phyloP scores from a whole-genome alignment of 257 asterid genomes.

The Capsicum baccatum region DNA sequence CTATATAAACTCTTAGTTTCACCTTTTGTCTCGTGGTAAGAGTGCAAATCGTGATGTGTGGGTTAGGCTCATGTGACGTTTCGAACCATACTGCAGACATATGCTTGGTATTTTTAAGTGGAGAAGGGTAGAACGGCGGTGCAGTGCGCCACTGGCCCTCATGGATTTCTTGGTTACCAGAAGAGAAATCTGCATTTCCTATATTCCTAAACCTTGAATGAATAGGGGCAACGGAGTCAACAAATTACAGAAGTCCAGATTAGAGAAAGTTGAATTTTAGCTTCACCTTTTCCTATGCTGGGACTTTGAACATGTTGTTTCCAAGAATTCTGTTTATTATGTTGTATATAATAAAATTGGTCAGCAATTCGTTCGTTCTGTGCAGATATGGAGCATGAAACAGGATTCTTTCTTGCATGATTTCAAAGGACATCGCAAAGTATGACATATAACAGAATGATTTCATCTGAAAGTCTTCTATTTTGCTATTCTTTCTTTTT shows the following conservation, averaged over 20 bases:
- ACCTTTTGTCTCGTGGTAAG: not conserved
- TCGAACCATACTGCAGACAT: not conserved
- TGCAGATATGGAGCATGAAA: conserved; percentile 92
- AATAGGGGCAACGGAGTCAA: too few relatives aligned
- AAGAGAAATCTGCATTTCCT: not conserved
- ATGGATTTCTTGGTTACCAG: not conserved
- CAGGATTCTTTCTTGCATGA: conserved; percentile 79
- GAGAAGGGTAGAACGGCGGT: not conserved
- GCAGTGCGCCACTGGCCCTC: not conserved
- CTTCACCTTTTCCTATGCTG: not conserved
- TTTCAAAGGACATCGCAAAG: conserved; percentile 75
- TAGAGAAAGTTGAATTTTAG: not conserved
- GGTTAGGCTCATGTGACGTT: not conserved
- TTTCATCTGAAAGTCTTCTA: not conserved
- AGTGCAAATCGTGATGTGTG: not conserved
- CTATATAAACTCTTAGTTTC: not conserved
- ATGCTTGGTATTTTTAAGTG: not conserved
- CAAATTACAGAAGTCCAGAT: not conserved
- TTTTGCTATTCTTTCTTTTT: not conserved
- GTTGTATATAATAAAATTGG: not conserved
- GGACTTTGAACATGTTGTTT: not conserved
- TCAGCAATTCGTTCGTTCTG: not conserved
- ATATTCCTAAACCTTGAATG: not conserved
- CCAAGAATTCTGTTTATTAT: not conserved
- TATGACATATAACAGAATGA: conserved; percentile 37